These are phyloP conservation scores for Tetrapyrgos nigripes DNA, from an alignment of 1,284 basidiomycete genomes.

Conservation along the genomic window DNA sequence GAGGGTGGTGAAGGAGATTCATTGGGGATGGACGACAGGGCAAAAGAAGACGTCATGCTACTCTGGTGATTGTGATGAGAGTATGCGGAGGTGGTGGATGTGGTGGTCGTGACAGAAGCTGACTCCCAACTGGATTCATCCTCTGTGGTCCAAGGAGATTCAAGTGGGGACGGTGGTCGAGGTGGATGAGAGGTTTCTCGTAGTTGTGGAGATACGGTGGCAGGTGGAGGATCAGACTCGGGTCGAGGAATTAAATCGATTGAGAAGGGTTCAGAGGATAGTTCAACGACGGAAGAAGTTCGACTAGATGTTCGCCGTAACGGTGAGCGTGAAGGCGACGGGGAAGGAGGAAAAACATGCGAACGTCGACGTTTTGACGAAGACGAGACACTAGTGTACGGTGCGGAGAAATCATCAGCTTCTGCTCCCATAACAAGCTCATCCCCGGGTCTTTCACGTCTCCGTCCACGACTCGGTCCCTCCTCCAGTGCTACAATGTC, in stretches of 20 bases:
- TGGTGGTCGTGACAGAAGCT: slow-evolving; percentile 64
- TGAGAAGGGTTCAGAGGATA: not conserved
- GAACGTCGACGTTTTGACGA: slow-evolving; percentile 30
- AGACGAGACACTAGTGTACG: slow-evolving; percentile 18
- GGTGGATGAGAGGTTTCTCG: slow-evolving; percentile 6
- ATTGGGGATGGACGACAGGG: slow-evolving; percentile 19
- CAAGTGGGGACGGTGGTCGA: slow-evolving; percentile 28
- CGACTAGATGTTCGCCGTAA: not conserved
- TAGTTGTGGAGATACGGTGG: slow-evolving; percentile 15
- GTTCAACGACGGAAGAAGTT: not conserved
- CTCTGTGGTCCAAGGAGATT: slow-evolving; percentile 75
- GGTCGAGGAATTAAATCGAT: slow-evolving; percentile 11
- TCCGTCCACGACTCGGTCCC: slow-evolving; percentile 56
- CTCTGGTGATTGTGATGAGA: slow-evolving; percentile 38
- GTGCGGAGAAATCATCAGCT: slow-evolving; percentile 21
- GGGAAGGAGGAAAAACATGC: slow-evolving; percentile 39
- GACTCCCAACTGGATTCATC: slow-evolving; percentile 80
- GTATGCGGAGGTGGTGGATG: slow-evolving; percentile 59
- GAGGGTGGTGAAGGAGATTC: slow-evolving; percentile 13
- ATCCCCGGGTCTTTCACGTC: slow-evolving; percentile 55
- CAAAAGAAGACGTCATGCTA: slow-evolving; percentile 26
- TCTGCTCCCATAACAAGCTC: slow-evolving; percentile 38
- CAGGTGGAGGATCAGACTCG: slow-evolving; percentile 11
- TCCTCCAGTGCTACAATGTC: slow-evolving; percentile 49
- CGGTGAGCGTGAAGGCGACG: slow-evolving; percentile 18